Base-by-base conservation (phyloP, 208 protist genomes). In the Trichomonas gallinae region DNA sequence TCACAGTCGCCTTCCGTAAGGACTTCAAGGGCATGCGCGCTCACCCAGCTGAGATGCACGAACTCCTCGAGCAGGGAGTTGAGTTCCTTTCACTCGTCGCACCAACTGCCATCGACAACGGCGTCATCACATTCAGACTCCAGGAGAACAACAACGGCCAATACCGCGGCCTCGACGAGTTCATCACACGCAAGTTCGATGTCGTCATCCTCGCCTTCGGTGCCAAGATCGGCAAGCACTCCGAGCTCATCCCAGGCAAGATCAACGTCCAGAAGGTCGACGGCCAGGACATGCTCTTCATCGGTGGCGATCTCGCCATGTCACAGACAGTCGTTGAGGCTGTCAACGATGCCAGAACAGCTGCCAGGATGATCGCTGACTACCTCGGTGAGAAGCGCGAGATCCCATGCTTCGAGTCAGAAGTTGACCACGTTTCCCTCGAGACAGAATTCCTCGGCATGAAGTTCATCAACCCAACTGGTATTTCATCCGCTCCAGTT, bases 391-490 rank as follows among this genome's bases (percentile, higher is more conserved):
- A 96, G 11, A 51, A n/a, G 45, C 98, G 98, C 26, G 82, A 97
- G 85, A 97, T 98, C n/a, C 98, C 98, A 63, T 83, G 96, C 26
- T 98, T 99, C 97, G 98, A 96, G 81, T 98, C 98, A 11, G 96
- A 63, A 21, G 97, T 99, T 45, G 98, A 99, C 96, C 42, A 97
- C 0, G 98, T 99, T 34, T 98, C 98, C 96, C 97, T 99, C 42
- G 97, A 96, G 11, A 97, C 98, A 38, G 97, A 98, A n/a, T 83
- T 99, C 26, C 96, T 58, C 96, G 98, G 98, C 15, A 15, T 99
- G 11, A 97, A 98, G 40, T 99, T 99, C 97, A 96, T 96, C 34
- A 99, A 99, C 97, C 98, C 98, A 49, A 99, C 98, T 96, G 98
- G 98, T 91, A 97, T 99, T 26, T 98, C 98, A 36, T 97, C 97